These are phyloP conservation scores for Neurospora sp. DNA, from an alignment of 495 filamentous ascomycete species.

Conservation along the genomic window DNA sequence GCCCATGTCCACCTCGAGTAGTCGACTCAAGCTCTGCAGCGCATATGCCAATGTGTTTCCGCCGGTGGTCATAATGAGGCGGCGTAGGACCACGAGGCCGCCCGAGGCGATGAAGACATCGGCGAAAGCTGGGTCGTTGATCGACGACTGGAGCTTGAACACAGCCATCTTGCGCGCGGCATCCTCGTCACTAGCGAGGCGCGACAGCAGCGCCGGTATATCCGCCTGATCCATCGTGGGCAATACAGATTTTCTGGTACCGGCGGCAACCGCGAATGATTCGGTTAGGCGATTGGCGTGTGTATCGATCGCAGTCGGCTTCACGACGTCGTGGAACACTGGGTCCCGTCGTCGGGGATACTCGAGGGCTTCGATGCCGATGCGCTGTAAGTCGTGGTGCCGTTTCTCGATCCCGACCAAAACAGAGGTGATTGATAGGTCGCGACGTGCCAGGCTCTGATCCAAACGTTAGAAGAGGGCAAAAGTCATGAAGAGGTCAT, in stretches of 20 bases:
- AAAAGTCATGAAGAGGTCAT: neutral
- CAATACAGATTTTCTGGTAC: neutral
- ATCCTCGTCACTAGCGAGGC: slow-evolving; percentile 56
- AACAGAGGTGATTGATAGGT: neutral
- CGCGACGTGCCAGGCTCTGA: neutral
- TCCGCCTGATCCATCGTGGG: slow-evolving; percentile 41
- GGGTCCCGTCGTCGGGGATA: neutral
- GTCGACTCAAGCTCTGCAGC: slow-evolving; percentile 70
- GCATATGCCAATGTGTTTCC: slow-evolving; percentile 96
- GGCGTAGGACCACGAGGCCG: slow-evolving; percentile 68
- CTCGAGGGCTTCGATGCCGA: neutral
- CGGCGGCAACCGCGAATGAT: neutral
- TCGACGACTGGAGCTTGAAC: slow-evolving; percentile 89
- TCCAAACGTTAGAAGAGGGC: neutral
- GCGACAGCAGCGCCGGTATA: slow-evolving; percentile 45
- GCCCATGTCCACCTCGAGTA: slow-evolving; percentile 93
- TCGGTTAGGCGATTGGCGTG: neutral
- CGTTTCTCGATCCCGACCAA: neutral
- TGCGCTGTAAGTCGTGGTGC: neutral
- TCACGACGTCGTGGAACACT: neutral
- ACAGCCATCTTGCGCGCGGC: slow-evolving; percentile 96
- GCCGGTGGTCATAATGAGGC: slow-evolving; percentile 68
- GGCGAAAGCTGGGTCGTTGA: slow-evolving; percentile 93
- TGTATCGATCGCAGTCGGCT: neutral
- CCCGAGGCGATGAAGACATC: slow-evolving; percentile 90